Evolutionary conservation across 2,329 filamentous ascomycete genomes (phyloP).

Genomic region (Pseudogymnoascus sp.): DNA sequence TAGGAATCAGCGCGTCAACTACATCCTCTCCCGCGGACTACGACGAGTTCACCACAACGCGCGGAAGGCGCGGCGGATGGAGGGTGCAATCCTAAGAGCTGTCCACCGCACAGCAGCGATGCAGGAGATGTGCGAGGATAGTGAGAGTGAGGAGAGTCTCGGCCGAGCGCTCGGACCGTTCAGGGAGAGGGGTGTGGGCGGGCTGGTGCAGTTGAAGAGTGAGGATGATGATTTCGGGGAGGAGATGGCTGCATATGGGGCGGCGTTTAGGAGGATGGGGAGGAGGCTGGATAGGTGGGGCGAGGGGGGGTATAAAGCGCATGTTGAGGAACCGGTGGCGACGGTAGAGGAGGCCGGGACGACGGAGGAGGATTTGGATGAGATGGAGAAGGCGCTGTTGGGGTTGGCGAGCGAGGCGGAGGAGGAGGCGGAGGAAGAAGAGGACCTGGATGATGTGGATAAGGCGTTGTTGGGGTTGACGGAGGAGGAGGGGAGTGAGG

Average conservation of each 20-base stretch:
- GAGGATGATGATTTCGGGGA: slow-evolving; percentile 72
- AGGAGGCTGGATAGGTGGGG: slow-evolving; percentile 66
- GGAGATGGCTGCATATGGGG: slow-evolving; percentile 57
- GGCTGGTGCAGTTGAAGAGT: slow-evolving; percentile 49
- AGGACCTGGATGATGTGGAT: slow-evolving; percentile 38
- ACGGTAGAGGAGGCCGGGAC: slow-evolving; percentile 26
- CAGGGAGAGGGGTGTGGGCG: slow-evolving; percentile 51
- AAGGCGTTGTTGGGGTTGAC: slow-evolving; percentile 29
- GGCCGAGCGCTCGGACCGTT: slow-evolving; percentile 32
- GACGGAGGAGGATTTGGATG: slow-evolving; percentile 42
- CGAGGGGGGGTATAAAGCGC: slow-evolving; percentile 13
- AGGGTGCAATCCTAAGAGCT: slow-evolving; percentile 59
- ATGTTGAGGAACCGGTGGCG: slow-evolving; percentile 27
- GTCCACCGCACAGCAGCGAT: slow-evolving; percentile 53
- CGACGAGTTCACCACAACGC: slow-evolving; percentile 56
- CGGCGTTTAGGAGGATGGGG: slow-evolving; percentile 53
- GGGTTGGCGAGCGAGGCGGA: slow-evolving; percentile 38
- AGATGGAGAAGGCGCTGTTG: slow-evolving; percentile 44
- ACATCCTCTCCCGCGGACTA: slow-evolving; percentile 68
- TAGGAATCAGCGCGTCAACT: slow-evolving; percentile 69
- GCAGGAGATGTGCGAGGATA: slow-evolving; percentile 50
- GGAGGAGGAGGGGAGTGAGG: slow-evolving; percentile 26
- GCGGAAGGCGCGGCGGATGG: slow-evolving; percentile 50
- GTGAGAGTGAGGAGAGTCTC: slow-evolving; percentile 47
- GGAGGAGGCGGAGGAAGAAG: slow-evolving; percentile 34